Evolutionary conservation across 495 filamentous ascomycete genomes (phyloP), one percentile per base, ranked within the genome.

Genomic region (Antarctomyces pellizariae): DNA sequence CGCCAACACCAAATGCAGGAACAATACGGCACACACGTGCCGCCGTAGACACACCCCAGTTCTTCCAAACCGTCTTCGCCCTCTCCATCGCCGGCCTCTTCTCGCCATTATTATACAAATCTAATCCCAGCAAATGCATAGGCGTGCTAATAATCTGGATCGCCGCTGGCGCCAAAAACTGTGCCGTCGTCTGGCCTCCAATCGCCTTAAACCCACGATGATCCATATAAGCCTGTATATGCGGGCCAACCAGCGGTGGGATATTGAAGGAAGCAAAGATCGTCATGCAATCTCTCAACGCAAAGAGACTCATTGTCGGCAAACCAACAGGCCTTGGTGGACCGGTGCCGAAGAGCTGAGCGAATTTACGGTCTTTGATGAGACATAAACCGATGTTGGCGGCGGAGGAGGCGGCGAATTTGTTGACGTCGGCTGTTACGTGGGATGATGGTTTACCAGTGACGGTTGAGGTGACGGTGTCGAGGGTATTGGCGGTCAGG

Each of bases 261-360:
- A 92, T 56, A 45, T 92, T 93, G 61, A 95, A 95, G 20, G 70
- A 78, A 13, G 75, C 80, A 50, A 90, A 90, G 47, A 95, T 79
- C 11, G 84, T 93, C 33, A 91, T 49, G 46, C 73, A 79, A 50
- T 95, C 84, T 36, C 86, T 67, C 28, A 68, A 41, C 6, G 75
- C 67, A 57, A 93, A 95, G 31, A 93, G 64, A 0, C 55, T 39
- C 49, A 82, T 90, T 16, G 73, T 75, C 7, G 61, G 57, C 27
- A 55, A 41, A 1, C 64, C 54, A 8, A 73, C 63, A 18, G 65
- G 54, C 4, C 67, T 53, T 0, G 54, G 56, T 0, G 48, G 37
- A 15, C 52, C 52, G 3, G 67, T 57, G 4, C 79, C 79, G 48
- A 91, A 95, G 31, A 91, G 57, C 30, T 63, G 60, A 0, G 79